Evolutionary conservation across 2,329 filamentous ascomycete genomes (phyloP), one percentile per base, ranked within the genome.

Genomic region (Colletotrichum gigasporum): DNA sequence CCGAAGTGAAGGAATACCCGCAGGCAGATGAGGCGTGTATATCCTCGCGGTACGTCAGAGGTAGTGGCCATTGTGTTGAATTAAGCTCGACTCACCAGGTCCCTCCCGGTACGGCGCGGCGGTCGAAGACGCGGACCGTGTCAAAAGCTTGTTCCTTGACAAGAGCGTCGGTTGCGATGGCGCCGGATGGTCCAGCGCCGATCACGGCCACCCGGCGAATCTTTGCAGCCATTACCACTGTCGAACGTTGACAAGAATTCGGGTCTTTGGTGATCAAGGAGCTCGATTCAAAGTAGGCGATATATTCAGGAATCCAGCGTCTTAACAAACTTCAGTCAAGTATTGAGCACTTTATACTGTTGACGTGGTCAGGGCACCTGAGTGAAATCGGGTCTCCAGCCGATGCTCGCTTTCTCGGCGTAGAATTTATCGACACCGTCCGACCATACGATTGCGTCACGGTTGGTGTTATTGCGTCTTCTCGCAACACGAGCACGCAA

Each of bases 101-200:
- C 34, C 85, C 86, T 37, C 85, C 86, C 1, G 83, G 78, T 32
- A 76, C 80, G 62, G 85, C 83, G 62, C 85, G 80, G 47, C 86
- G 77, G 70, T 89, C 87, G 70, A 89, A 89, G 0, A 89, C 84
- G 18, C 82, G 79, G 59, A 88, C 83, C 1, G 76, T 74, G 50
- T 87, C 82, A 67, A 89, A 89, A 2, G 74, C 71, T 57, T 84
- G 77, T 71, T 89, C 87, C 70, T 84, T 80, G 16, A 79, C 80
- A 41, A 89, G 72, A 3, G 86, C 85, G 75, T 88, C 85, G 3
- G 87, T 80, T 1, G 85, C 74, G 64, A 88, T 87, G 16, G 84
- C 84, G 2, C 86, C 86, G 1, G 84, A 78, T 1, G 86, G 86
- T 2, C 86, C 86, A 1, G 85, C 80, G 10, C 86, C 86, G 65